A percentile compares a stretch with the other conserved stretches of the same genome.
Conservation (phyloP, 306 rosid genomes). For the Rosa persica region DNA sequence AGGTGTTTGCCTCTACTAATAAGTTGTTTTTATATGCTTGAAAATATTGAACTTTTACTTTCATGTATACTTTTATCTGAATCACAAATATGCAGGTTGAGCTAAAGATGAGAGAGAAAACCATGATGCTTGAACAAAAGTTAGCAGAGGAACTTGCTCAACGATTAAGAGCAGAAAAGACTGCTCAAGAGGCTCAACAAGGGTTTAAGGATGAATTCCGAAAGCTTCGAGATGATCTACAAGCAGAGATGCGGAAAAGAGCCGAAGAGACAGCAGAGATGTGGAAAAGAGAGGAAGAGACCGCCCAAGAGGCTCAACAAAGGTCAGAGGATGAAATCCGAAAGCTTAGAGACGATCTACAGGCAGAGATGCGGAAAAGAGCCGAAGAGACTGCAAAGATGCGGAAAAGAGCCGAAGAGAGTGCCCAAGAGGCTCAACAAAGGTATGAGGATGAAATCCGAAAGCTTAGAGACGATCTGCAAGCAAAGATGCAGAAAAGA, state of each 20-base stretch:
- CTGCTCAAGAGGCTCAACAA: constrained; percentile 53
- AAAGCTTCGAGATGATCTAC: constrained; percentile 61
- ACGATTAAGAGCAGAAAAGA: constrained; percentile 56
- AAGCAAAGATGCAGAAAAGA: too few species aligned
- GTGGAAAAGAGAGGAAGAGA: too few species aligned
- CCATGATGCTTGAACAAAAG: constrained; percentile 63
- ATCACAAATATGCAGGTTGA: constrained; percentile 52
- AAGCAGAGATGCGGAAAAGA: constrained; percentile 59
- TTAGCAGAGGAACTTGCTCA: constrained; percentile 80
- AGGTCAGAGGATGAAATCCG: too few species aligned
- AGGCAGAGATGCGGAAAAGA: too few species aligned
- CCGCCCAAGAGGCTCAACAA: too few species aligned
- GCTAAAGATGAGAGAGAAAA: constrained; percentile 59
- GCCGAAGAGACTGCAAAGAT: too few species aligned
- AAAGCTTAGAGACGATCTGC: too few species aligned
- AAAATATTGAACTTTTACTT: neutral
- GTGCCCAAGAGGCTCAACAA: too few species aligned
- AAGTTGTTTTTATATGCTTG: neutral
- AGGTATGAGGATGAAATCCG: too few species aligned
- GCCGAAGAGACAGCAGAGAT: too few species aligned
- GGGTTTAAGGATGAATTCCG: constrained; percentile 65
- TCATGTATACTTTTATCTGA: neutral
- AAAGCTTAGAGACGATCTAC: too few species aligned
- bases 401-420: too few species aligned
- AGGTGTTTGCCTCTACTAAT: neutral